phyloP scores from a whole-genome alignment of 148 eudicot species.

The Spergularia marina region DNA sequence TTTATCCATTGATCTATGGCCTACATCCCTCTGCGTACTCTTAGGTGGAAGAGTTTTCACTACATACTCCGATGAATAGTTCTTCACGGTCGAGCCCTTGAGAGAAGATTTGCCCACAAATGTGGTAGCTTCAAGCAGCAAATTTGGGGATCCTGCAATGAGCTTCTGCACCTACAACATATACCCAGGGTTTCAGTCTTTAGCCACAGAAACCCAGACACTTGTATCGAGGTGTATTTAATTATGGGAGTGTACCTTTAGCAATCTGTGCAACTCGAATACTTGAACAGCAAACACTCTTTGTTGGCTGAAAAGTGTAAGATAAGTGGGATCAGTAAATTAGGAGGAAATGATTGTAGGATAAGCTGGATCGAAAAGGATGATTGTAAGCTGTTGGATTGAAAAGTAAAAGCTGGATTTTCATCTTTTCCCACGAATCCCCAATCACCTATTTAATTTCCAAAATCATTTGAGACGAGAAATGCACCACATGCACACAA shows the following conservation, averaged over 20 bases:
- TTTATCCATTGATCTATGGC: slow-evolving; percentile 38
- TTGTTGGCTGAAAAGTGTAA: slow-evolving; percentile 71
- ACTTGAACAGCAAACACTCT: slow-evolving; percentile 88
- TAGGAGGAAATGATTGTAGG: slow-evolving; percentile 1
- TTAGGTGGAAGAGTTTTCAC: slow-evolving; percentile 35
- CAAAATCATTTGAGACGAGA: background rate
- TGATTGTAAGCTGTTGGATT: too few relatives aligned
- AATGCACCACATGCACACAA: background rate
- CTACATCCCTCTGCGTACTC: slow-evolving; percentile 38
- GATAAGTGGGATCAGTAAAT: slow-evolving; percentile 27
- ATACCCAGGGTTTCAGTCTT: slow-evolving; percentile 7
- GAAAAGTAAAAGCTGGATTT: background rate
- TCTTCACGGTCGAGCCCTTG: slow-evolving; percentile 44
- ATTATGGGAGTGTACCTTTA: slow-evolving; percentile 53
- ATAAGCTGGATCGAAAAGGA: background rate
- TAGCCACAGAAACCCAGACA: slow-evolving; percentile 1
- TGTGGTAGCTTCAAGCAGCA: slow-evolving; percentile 50
- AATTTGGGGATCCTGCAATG: slow-evolving; percentile 78
- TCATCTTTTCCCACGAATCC: background rate
- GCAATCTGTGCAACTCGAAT: slow-evolving; percentile 89
- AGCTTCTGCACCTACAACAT: slow-evolving; percentile 71
- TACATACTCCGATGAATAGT: slow-evolving; percentile 40
- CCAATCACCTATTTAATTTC: background rate
- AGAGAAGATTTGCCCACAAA: slow-evolving; percentile 41
- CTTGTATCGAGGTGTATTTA: slow-evolving; percentile 2